These are phyloP conservation scores for Fusarium penzigii DNA, from an alignment of 2,329 filamentous ascomycete genomes.

Conservation along the genomic window DNA sequence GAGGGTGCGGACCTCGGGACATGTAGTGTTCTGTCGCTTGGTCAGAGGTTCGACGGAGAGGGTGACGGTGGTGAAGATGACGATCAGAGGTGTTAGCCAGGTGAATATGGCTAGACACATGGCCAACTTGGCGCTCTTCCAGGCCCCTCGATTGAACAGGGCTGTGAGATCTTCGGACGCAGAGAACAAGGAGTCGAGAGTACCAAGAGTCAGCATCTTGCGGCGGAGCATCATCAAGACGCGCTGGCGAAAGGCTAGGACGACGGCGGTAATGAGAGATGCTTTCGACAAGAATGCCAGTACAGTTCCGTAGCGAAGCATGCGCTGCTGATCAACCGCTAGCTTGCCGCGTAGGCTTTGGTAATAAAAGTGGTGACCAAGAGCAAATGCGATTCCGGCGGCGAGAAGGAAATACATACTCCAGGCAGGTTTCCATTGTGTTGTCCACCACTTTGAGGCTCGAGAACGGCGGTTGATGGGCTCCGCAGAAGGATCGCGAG, in stretches of 20 bases:
- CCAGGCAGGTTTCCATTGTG: conserved; percentile 25
- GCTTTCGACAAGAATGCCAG: conserved; percentile 29
- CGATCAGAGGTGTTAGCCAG: conserved; percentile 28
- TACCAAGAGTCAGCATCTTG: conserved; percentile 26
- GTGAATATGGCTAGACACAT: conserved; percentile 29
- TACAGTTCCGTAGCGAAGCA: conserved; percentile 23
- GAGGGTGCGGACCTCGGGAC: conserved; percentile 25
- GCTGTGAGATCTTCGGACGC: conserved; percentile 27
- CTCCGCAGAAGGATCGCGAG: not conserved
- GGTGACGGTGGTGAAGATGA: conserved; percentile 28
- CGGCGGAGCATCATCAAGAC: conserved; percentile 30
- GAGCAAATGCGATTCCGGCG: conserved; percentile 23
- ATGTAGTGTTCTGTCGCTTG: conserved; percentile 13
- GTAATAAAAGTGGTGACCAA: conserved; percentile 29
- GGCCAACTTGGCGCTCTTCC: conserved; percentile 25
- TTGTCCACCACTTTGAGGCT: conserved; percentile 16
- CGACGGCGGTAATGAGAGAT: conserved; percentile 26
- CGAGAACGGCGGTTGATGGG: not conserved
- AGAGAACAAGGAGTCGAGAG: conserved; percentile 29
- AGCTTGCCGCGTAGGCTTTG: conserved; percentile 14
- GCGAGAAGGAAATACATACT: conserved; percentile 27
- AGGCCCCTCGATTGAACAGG: conserved; percentile 26
- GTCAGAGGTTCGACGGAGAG: conserved; percentile 17
- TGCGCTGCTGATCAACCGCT: conserved; percentile 22
- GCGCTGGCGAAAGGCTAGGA: conserved; percentile 27